These are phyloP conservation scores for Blastocystis sp. DNA, from an alignment of 352 stramenopile species.

Conservation along the genomic window DNA sequence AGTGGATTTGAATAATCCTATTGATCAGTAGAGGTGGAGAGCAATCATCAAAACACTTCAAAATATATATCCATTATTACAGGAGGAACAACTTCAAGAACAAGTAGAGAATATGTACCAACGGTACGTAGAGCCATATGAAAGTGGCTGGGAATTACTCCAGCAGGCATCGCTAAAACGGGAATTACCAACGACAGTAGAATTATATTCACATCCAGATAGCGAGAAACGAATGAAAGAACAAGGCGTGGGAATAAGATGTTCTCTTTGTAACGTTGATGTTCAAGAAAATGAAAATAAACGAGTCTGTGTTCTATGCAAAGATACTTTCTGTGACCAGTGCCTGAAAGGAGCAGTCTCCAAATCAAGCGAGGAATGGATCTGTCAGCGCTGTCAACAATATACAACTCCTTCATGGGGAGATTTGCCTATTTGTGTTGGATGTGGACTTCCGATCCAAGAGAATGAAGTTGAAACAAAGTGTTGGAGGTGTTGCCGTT, in stretches of 20 bases:
- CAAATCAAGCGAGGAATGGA: neutral
- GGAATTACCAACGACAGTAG: neutral
- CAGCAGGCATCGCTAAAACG: neutral
- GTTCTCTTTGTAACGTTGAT: neutral
- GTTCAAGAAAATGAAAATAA: neutral
- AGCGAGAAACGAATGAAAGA: neutral
- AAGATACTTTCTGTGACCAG: neutral
- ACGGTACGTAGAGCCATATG: constrained; percentile 1
- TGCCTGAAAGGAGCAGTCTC: neutral
- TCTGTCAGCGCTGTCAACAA: neutral
- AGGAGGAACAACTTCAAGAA: neutral
- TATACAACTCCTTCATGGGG: neutral
- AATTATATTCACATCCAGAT: neutral
- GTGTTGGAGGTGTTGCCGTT: neutral
- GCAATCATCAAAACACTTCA: neutral
- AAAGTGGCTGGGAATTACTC: constrained; percentile 10
- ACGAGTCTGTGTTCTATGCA: neutral
- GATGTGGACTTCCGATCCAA: constrained; percentile 11
- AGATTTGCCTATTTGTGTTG: neutral
- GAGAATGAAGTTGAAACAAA: neutral
- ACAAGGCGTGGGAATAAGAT: neutral
- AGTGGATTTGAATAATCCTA: neutral
- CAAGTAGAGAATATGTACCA: neutral
- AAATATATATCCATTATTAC: neutral
- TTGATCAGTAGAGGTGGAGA: neutral